Conservation (phyloP, 1,139 yeast genomes). For the Zygoascus meyerae region DNA sequence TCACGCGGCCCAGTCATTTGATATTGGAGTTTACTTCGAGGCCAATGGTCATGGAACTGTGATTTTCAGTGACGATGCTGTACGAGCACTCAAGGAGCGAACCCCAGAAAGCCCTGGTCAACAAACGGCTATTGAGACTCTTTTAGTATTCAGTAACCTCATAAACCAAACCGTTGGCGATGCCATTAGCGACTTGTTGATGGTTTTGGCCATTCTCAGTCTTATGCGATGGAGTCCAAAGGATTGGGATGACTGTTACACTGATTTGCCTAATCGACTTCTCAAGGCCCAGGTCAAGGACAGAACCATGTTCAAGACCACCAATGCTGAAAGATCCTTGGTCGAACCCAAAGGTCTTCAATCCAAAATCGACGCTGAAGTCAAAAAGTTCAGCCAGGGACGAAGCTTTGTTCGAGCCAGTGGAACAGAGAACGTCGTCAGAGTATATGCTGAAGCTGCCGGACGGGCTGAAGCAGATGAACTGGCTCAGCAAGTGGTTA, state of each 20-base stretch:
- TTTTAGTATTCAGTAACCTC: constrained; percentile 56
- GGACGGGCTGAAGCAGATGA: constrained; percentile 47
- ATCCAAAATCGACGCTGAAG: constrained; percentile 58
- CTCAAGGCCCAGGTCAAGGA: constrained; percentile 80
- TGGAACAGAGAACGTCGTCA: constrained; percentile 96
- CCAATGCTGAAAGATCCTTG: constrained; percentile 83
- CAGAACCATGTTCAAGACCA: constrained; percentile 70
- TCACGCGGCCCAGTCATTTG: constrained; percentile 77
- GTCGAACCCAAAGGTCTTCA: constrained; percentile 77
- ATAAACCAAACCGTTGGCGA: constrained; percentile 98
- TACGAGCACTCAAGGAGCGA: constrained; percentile 33
- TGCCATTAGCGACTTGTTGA: constrained; percentile 82
- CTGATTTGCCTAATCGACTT: constrained; percentile 81
- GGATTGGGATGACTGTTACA: constrained; percentile 72
- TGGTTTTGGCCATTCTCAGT: constrained; percentile 61
- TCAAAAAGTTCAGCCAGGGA: constrained; percentile 53
- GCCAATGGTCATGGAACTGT: constrained; percentile 99
- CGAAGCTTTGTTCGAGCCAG: constrained; percentile 95
- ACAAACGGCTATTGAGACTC: constrained; percentile 44
- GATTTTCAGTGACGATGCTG: constrained; percentile 60
- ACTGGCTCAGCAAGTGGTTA: constrained; percentile 47
- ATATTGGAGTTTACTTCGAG: constrained; percentile 91
- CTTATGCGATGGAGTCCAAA: constrained; percentile 53
- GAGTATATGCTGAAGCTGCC: constrained; percentile 89
- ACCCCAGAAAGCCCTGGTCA: constrained; percentile 35